phyloP scores from a whole-genome alignment of 2,329 filamentous ascomycete genomes.

The Gliomastix tumulicola region DNA sequence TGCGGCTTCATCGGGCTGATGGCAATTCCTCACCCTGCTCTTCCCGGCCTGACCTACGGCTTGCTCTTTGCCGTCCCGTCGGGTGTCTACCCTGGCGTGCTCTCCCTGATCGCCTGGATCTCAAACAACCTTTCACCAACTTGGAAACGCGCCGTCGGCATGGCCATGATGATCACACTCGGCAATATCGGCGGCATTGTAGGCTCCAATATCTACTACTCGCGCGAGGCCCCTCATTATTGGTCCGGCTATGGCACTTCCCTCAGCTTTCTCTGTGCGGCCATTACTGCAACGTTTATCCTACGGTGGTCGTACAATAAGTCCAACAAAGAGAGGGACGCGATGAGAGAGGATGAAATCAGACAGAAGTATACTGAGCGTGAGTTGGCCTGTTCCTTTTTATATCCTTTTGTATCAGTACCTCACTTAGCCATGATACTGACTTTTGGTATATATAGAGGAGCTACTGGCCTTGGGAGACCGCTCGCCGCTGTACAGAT shows the following conservation, averaged over 20 bases:
- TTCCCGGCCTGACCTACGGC: conserved; percentile 16
- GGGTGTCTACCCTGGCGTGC: conserved; percentile 20
- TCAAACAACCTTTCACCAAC: conserved; percentile 8
- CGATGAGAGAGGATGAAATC: conserved; percentile 9
- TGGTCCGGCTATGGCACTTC: conserved; percentile 5
- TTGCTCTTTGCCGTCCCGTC: conserved; percentile 13
- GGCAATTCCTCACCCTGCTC: conserved; percentile 6
- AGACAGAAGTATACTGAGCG: conserved; percentile 8
- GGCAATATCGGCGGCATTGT: conserved; percentile 5
- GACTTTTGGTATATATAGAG: no score
- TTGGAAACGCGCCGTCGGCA: conserved; percentile 7
- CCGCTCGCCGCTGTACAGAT: conserved; percentile 17
- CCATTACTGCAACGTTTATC: conserved; percentile 2
- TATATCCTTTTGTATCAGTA: conserved; percentile 9
- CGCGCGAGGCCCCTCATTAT: conserved; percentile 4
- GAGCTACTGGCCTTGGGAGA: conserved; percentile 22
- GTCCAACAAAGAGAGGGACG: conserved; percentile 12
- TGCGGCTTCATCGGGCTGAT: conserved; percentile 6
- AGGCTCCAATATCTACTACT: conserved; percentile 6
- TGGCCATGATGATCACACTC: conserved; percentile 7
- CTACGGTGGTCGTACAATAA: background rate
- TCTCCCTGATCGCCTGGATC: conserved; percentile 9
- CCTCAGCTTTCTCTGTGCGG: background rate
- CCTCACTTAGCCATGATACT: no score
- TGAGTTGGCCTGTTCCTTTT: background rate